phyloP scores from a whole-genome alignment of 192 early-diverging fungal genomes.

The Coemansia erecta region DNA sequence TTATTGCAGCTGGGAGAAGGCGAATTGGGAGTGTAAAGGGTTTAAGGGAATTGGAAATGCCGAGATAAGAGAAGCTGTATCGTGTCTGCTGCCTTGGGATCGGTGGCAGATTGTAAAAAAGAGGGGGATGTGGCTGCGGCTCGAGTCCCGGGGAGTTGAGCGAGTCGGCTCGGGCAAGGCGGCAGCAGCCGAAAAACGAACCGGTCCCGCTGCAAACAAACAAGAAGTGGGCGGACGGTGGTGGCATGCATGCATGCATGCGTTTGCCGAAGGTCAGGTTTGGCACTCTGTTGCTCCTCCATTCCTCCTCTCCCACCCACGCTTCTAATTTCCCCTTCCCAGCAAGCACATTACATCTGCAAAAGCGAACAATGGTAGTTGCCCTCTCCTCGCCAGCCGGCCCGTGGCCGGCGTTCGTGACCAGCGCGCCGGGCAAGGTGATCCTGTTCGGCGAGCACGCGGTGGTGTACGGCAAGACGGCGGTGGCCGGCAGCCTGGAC shows the following conservation, averaged over 20 bases:
- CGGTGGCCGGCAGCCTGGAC: slow-evolving; percentile 77
- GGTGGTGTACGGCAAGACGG: slow-evolving; percentile 89
- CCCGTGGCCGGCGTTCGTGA: slow-evolving; percentile 43
- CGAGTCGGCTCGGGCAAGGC: too few species aligned
- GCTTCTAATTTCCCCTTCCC: background rate
- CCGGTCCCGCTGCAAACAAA: background rate
- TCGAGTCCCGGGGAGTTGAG: too few species aligned
- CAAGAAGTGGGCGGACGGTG: too few species aligned
- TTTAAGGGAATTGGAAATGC: too few species aligned
- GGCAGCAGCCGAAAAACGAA: too few species aligned
- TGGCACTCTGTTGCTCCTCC: background rate
- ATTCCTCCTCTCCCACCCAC: background rate
- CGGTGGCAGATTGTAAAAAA: background rate
- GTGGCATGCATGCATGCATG: too few species aligned
- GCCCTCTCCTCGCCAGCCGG: background rate
- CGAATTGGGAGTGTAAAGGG: background rate
- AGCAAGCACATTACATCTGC: background rate
- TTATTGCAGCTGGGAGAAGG: background rate
- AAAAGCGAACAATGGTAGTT: slow-evolving; percentile 22
- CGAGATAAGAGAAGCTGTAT: background rate
- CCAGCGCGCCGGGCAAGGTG: slow-evolving; percentile 93
- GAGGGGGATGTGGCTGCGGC: too few species aligned
- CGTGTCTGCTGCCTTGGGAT: background rate
- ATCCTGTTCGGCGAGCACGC: slow-evolving; percentile 99
- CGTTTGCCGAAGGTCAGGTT: too few species aligned